Conservation (phyloP, 306 rosid species). For the Lathyrus aphaca region DNA sequence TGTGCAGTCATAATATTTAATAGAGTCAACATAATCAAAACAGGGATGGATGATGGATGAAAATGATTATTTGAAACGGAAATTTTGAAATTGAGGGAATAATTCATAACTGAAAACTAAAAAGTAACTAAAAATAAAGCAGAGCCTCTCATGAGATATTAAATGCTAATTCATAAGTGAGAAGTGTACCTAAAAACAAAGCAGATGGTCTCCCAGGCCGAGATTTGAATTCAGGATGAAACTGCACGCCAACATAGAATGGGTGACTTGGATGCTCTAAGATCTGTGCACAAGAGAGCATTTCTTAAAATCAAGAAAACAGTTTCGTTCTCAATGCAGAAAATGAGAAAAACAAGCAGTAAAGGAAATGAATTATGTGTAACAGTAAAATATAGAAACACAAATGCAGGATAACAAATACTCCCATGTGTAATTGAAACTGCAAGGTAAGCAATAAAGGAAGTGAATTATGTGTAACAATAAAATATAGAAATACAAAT, state of each 20-base stretch:
- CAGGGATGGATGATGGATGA: background rate
- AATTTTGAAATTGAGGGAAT: background rate
- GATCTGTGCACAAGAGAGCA: conserved; percentile 62
- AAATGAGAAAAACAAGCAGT: conserved; percentile 15
- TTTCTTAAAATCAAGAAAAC: conserved; percentile 32
- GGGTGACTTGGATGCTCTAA: conserved; percentile 92
- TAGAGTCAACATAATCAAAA: conserved; percentile 11
- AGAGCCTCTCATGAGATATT: background rate
- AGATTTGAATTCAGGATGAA: conserved; percentile 98
- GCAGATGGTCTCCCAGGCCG: conserved; percentile 91
- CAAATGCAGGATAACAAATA: conserved; percentile 13
- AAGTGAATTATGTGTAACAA: conserved; percentile 15
- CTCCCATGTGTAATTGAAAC: conserved; percentile 35
- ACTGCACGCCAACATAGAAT: conserved; percentile 89
- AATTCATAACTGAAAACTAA: background rate
- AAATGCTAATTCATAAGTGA: conserved; percentile 15
- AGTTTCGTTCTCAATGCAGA: background rate
- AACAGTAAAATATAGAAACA: conserved; percentile 12
- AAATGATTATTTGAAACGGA: background rate
- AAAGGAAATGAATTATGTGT: conserved; percentile 24
- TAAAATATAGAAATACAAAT: conserved; percentile 11
- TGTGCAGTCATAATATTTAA: conserved; percentile 36
- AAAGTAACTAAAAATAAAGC: too few species aligned
- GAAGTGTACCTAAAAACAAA: conserved; percentile 71
- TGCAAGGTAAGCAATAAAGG: conserved; percentile 20